A percentile compares a stretch with the other conserved stretches of the same genome.
These are phyloP conservation scores for Marasmius fiardii DNA, from an alignment of 1,284 basidiomycete species.

Conservation along the genomic window DNA sequence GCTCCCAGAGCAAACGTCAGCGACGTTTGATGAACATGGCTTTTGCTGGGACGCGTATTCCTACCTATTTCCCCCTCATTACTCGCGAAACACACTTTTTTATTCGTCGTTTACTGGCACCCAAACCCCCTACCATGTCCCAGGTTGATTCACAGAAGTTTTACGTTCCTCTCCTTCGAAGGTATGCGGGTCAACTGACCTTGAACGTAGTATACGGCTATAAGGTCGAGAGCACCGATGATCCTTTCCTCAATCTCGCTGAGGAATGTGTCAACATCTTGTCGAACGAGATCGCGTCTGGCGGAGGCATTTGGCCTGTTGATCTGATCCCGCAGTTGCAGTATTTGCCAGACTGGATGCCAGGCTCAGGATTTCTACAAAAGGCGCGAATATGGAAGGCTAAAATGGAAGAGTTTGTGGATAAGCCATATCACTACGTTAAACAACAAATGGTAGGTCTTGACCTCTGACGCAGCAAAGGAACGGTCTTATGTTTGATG, in stretches of 20 bases:
- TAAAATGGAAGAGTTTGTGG: constrained; percentile 64
- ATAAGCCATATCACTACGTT: constrained; percentile 58
- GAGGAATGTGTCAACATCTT: constrained; percentile 60
- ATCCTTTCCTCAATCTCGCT: constrained; percentile 55
- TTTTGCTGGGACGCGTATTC: constrained; percentile 47
- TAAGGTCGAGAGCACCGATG: constrained; percentile 46
- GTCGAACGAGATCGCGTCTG: constrained; percentile 57
- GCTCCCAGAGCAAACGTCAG: constrained; percentile 59
- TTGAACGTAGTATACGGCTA: constrained; percentile 66
- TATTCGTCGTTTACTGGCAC: constrained; percentile 43
- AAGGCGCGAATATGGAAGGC: constrained; percentile 63
- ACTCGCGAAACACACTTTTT: constrained; percentile 49
- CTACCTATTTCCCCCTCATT: constrained; percentile 56
- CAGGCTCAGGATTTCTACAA: constrained; percentile 43
- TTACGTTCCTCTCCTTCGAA: constrained; percentile 22
- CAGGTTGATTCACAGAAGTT: constrained; percentile 16
- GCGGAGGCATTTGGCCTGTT: constrained; percentile 67
- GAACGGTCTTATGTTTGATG: not conserved
- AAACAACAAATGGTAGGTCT: constrained; percentile 51
- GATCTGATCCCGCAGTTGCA: constrained; percentile 50
- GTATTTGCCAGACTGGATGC: constrained; percentile 42
- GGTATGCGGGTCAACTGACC: constrained; percentile 61
- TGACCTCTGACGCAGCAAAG: not conserved
- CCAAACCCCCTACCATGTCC: constrained; percentile 36
- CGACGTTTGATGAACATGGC: constrained; percentile 63